Evolutionary conservation across 768 basidiomycete genomes (phyloP).

Genomic region (Hebeloma cylindrosporum): DNA sequence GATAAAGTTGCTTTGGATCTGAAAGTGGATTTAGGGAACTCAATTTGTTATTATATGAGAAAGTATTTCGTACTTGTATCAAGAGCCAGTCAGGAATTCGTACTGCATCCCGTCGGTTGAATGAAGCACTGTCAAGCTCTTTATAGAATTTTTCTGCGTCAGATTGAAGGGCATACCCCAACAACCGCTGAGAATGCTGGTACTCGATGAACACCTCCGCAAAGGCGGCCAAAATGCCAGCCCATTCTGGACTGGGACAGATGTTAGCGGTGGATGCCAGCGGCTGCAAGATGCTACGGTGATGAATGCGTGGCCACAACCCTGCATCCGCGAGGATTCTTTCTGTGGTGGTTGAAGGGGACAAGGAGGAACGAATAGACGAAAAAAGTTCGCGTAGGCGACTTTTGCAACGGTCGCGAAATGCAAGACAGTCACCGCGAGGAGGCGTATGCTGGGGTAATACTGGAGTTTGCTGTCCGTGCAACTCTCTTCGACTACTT

Average conservation of each 20-base stretch:
- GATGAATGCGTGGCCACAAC: constrained; percentile 39
- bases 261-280: constrained; percentile 27
- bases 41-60: constrained; percentile 5
- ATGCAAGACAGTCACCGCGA: constrained; percentile 13
- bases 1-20: constrained; percentile 48
- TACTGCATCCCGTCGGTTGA: constrained; percentile 13
- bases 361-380: constrained; percentile 6
- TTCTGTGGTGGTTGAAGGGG: constrained; percentile 7
- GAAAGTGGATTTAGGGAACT: no score
- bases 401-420: constrained; percentile 7
- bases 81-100: constrained; percentile 42
- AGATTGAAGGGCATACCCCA: constrained; percentile 16
- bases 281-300: constrained; percentile 26
- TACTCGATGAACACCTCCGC: constrained; percentile 29
- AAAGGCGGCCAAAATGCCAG: constrained; percentile 26
- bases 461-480: not conserved
- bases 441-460: no score
- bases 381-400: not conserved
- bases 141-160: constrained; percentile 32
- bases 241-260: constrained; percentile 28
- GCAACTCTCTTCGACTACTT: constrained; percentile 3
- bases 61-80: constrained; percentile 36
- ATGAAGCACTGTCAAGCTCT: constrained; percentile 24
- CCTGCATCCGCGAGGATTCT: constrained; percentile 18
- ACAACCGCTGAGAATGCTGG: constrained; percentile 39